Conservation (phyloP, 2,329 filamentous ascomycete genomes). For the Lachnellula hyalina region DNA sequence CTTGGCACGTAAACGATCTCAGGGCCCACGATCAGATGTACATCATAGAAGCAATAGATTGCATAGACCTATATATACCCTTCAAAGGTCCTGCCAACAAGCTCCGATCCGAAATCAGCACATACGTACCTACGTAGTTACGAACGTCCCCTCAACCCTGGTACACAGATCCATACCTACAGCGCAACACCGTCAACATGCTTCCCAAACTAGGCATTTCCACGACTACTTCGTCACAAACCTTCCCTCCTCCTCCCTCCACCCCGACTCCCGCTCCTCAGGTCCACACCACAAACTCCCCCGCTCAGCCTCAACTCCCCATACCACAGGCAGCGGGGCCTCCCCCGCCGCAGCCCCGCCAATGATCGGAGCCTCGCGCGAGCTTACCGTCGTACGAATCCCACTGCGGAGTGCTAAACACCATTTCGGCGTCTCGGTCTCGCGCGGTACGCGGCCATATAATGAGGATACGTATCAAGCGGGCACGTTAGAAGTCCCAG, state of each 20-base stretch:
- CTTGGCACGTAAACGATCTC: constrained; percentile 3
- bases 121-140: not conserved
- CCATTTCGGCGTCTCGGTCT: constrained; percentile 79
- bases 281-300: constrained; percentile 81
- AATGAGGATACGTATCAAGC: constrained; percentile 96
- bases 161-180: not conserved
- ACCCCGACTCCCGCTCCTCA: constrained; percentile 70
- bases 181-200: not conserved
- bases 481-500: constrained; percentile 86
- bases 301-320: constrained; percentile 75
- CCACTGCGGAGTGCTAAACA: constrained; percentile 91
- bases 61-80: not conserved
- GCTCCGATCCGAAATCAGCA: not conserved
- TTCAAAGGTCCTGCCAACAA: not conserved
- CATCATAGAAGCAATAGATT: constrained; percentile 1
- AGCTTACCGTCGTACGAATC: constrained; percentile 91
- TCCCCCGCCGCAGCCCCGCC: constrained; percentile 55
- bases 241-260: constrained; percentile 84
- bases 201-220: constrained; percentile 43
- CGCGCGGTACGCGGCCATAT: constrained; percentile 76
- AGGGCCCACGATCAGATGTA: not conserved
- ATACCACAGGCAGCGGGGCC: constrained; percentile 51
- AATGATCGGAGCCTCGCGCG: constrained; percentile 57
- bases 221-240: constrained; percentile 98
- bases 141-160: not conserved